Evolutionary conservation across 108 stramenopile genomes (phyloP).

Genomic region (Schizochytrium sp.): DNA sequence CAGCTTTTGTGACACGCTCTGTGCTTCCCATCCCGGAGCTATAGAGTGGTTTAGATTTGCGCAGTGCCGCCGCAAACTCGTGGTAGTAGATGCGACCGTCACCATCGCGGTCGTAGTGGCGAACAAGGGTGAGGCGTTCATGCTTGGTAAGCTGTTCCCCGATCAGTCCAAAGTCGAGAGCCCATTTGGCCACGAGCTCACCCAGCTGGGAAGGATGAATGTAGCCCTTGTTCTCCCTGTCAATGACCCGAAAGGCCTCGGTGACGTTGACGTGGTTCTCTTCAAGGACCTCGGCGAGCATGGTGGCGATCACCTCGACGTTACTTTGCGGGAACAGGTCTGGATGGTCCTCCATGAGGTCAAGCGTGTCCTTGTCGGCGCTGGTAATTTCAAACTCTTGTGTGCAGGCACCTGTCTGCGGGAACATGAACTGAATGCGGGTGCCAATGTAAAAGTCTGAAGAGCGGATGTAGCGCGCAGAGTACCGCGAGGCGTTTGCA

Average conservation of each 20-base stretch:
- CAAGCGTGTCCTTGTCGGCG: not conserved
- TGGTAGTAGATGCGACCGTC: slow-evolving; percentile 12
- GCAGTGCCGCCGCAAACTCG: not conserved
- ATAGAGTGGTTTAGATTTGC: not conserved
- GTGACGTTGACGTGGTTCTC: slow-evolving; percentile 8
- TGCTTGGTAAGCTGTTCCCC: not conserved
- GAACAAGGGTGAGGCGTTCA: not conserved
- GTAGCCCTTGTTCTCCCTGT: not conserved
- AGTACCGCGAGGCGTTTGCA: not conserved
- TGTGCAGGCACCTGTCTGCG: slow-evolving; percentile 16
- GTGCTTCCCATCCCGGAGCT: not conserved
- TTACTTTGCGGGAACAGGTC: not conserved
- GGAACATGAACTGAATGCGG: slow-evolving; percentile 18
- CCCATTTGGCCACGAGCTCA: not conserved
- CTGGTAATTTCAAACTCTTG: not conserved
- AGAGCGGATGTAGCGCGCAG: slow-evolving; percentile 19
- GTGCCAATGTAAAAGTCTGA: slow-evolving; percentile 24
- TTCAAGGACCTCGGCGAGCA: not conserved
- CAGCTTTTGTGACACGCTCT: not conserved
- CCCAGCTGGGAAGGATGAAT: not conserved
- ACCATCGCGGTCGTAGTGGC: slow-evolving; percentile 10
- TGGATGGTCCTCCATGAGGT: slow-evolving; percentile 5
- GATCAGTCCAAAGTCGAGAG: slow-evolving; percentile 1
- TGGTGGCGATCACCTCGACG: not conserved
- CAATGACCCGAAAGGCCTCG: slow-evolving; percentile 3